phyloP scores from a whole-genome alignment of 2,329 filamentous ascomycete genomes.

The Penicillium occitanis region DNA sequence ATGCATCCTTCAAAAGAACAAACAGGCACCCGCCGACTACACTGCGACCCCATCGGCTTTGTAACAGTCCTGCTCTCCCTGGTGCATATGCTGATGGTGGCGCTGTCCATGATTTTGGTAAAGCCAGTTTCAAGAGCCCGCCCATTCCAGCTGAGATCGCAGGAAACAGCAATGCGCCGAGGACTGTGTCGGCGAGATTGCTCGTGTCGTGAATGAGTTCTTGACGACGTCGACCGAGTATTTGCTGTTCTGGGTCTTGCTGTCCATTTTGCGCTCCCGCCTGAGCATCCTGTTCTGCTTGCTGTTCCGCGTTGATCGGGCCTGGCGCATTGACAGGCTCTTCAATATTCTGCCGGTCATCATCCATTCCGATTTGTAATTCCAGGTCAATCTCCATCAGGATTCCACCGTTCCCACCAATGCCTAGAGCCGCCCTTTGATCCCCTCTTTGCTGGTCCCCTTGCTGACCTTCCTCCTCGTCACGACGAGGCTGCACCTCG shows the following conservation, averaged over 20 bases:
- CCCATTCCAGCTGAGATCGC: slow-evolving; percentile 77
- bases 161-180: slow-evolving; percentile 76
- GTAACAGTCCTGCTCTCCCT: slow-evolving; percentile 65
- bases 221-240: slow-evolving; percentile 44
- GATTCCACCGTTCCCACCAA: slow-evolving; percentile 41
- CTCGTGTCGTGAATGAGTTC: slow-evolving; percentile 55
- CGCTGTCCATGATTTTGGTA: slow-evolving; percentile 68
- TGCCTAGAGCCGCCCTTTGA: slow-evolving; percentile 23
- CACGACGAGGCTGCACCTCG: slow-evolving; percentile 58
- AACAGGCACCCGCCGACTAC: slow-evolving; percentile 86
- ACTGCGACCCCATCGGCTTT: slow-evolving; percentile 84
- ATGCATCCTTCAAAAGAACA: slow-evolving; percentile 73
- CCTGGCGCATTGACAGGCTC: slow-evolving; percentile 36
- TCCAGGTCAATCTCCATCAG: slow-evolving; percentile 53
- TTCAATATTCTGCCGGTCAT: slow-evolving; percentile 36
- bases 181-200: slow-evolving; percentile 58
- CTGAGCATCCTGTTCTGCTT: slow-evolving; percentile 12
- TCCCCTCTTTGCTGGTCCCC: slow-evolving; percentile 38
- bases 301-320: slow-evolving; percentile 17
- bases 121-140: slow-evolving; percentile 65
- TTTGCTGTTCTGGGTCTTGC: slow-evolving; percentile 29
- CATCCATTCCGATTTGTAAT: slow-evolving; percentile 52
- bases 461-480: slow-evolving; percentile 34
- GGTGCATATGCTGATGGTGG: slow-evolving; percentile 39
- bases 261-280: slow-evolving; percentile 16